phyloP scores from a whole-genome alignment of 2,329 filamentous ascomycete genomes.

The Hortaea werneckii region DNA sequence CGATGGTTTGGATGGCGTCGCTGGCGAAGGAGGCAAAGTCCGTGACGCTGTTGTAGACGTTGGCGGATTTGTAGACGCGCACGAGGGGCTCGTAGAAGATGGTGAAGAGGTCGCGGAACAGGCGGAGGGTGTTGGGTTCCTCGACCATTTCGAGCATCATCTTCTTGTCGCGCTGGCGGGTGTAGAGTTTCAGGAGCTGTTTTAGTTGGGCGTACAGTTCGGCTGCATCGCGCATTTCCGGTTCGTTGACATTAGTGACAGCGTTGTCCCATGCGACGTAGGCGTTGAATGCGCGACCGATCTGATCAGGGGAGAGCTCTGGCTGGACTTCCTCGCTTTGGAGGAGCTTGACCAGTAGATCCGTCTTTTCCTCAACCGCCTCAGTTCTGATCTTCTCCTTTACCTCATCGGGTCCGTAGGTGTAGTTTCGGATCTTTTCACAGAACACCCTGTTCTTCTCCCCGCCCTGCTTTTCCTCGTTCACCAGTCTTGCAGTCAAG shows the following conservation, averaged over 20 bases:
- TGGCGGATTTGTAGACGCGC: constrained; percentile 95
- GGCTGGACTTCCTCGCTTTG: constrained; percentile 68
- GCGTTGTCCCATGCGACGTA: constrained; percentile 95
- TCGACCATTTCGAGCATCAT: constrained; percentile 97
- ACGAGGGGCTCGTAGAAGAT: constrained; percentile 98
- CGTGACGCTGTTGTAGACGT: constrained; percentile 94
- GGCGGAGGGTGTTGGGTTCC: constrained; percentile 90
- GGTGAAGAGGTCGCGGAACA: constrained; percentile 92
- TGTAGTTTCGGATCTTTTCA: constrained; percentile 72
- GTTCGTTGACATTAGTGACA: constrained; percentile 76
- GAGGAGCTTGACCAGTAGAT: constrained; percentile 76
- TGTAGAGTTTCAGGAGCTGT: constrained; percentile 84
- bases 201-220: constrained; percentile 92
- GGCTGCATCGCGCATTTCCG: constrained; percentile 74
- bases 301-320: constrained; percentile 61
- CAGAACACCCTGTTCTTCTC: constrained; percentile 64
- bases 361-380: constrained; percentile 62
- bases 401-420: constrained; percentile 60
- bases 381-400: constrained; percentile 68
- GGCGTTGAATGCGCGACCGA: constrained; percentile 80
- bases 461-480: too few relatives aligned
- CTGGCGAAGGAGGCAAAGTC: constrained; percentile 91
- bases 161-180: constrained; percentile 82
- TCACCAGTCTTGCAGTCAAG: constrained; percentile 57
- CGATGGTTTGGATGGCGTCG: constrained; percentile 76